Percentiles rank a stretch among this genome's conserved stretches.
Evolutionary conservation across 2,329 filamentous ascomycete species (phyloP).

Genomic region (Ciborinia camelliae): DNA sequence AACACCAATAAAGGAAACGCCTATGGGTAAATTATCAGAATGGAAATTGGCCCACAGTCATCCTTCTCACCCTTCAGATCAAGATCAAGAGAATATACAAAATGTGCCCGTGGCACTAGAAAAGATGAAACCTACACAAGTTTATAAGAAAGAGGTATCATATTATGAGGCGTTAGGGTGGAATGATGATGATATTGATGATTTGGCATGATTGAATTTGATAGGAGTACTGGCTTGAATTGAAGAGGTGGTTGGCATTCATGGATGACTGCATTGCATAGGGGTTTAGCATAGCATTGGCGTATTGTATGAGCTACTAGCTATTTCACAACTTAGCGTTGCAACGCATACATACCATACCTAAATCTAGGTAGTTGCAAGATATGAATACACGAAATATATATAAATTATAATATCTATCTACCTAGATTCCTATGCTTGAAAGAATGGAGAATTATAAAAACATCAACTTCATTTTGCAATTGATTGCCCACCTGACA

Average conservation of each 20-base stretch:
- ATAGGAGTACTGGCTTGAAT: conserved; percentile 21
- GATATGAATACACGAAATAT: conserved; percentile 3
- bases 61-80: conserved; percentile 19
- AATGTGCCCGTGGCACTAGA: not conserved
- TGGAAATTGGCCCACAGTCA: conserved; percentile 24
- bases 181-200: conserved; percentile 39
- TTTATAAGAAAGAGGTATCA: conserved; percentile 29
- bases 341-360: not conserved
- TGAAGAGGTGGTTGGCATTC: not conserved
- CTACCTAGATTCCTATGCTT: not conserved
- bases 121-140: conserved; percentile 4
- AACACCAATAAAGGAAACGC: conserved; percentile 30
- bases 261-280: conserved; percentile 14
- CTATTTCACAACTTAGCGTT: not conserved
- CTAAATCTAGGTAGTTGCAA: not conserved
- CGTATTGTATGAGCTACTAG: not conserved
- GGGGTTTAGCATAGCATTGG: conserved; percentile 13
- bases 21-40: conserved; percentile 21
- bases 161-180: conserved; percentile 40
- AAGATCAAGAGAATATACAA: conserved; percentile 29
- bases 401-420: not conserved
- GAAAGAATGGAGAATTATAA: not conserved
- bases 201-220: conserved; percentile 28
- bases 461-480: too few relatives aligned
- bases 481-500: too few relatives aligned